phyloP scores from a whole-genome alignment of 768 basidiomycete genomes.

The Chiua virens region DNA sequence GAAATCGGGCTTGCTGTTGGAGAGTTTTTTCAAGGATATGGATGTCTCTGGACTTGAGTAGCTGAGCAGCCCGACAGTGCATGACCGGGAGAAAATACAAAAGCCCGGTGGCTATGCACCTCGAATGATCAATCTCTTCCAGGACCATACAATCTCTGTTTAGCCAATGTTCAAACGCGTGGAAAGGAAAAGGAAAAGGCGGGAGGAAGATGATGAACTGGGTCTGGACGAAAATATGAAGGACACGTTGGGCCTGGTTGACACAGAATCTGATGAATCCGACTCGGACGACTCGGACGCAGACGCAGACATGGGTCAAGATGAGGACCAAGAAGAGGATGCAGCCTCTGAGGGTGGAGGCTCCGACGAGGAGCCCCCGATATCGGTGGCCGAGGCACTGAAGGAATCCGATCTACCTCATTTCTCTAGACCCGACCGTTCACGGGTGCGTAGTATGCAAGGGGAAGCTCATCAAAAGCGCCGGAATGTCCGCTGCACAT shows the following conservation, averaged over 20 bases:
- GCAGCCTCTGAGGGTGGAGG: slow-evolving; percentile 25
- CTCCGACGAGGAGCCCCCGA: slow-evolving; percentile 37
- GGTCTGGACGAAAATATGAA: slow-evolving; percentile 65
- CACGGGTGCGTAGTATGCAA: slow-evolving; percentile 70
- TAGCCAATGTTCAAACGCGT: slow-evolving; percentile 75
- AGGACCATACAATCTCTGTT: neutral
- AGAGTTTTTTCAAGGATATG: slow-evolving; percentile 12
- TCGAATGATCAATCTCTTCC: neutral
- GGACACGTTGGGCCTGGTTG: slow-evolving; percentile 63
- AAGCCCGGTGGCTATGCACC: slow-evolving; percentile 25
- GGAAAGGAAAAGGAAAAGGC: slow-evolving; percentile 61
- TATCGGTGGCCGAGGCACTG: slow-evolving; percentile 61
- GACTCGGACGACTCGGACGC: slow-evolving; percentile 31
- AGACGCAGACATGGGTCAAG: slow-evolving; percentile 17
- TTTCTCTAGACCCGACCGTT: slow-evolving; percentile 53
- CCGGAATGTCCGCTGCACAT: slow-evolving; percentile 57
- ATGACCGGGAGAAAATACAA: slow-evolving; percentile 30
- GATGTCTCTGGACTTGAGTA: slow-evolving; percentile 16
- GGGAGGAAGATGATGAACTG: slow-evolving; percentile 62
- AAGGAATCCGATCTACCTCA: slow-evolving; percentile 61
- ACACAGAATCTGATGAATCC: slow-evolving; percentile 74
- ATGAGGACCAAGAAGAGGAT: slow-evolving; percentile 26
- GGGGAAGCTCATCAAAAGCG: slow-evolving; percentile 66
- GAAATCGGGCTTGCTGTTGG: neutral
- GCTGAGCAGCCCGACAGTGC: slow-evolving; percentile 24